Evolutionary conservation across 495 filamentous ascomycete genomes (phyloP).

Genomic region (Saxophila tyrrhenica): DNA sequence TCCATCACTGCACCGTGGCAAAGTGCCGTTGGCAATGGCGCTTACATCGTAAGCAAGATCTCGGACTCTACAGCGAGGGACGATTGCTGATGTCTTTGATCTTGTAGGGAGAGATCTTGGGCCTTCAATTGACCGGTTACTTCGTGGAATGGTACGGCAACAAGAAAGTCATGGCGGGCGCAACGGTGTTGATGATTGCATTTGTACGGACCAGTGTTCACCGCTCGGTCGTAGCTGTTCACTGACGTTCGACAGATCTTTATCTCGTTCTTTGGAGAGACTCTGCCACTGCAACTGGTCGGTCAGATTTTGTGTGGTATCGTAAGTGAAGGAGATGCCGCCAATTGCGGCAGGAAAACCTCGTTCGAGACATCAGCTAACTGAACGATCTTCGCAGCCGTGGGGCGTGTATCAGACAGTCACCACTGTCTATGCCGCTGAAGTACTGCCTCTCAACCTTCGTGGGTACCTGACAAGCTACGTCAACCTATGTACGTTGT

Average conservation of each 20-base stretch:
- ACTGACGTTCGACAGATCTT: too few species aligned
- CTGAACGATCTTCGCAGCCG: too few species aligned
- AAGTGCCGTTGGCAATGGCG: slow-evolving; percentile 60
- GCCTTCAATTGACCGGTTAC: slow-evolving; percentile 31
- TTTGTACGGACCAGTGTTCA: too few species aligned
- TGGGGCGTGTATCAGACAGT: too few species aligned
- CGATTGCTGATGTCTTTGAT: too few species aligned
- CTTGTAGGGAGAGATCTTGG: slow-evolving; percentile 69
- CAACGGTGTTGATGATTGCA: slow-evolving; percentile 23
- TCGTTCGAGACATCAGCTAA: too few species aligned
- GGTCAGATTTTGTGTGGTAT: slow-evolving; percentile 62
- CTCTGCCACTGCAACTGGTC: slow-evolving; percentile 17
- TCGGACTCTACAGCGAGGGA: too few species aligned
- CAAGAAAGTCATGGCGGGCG: slow-evolving; percentile 22
- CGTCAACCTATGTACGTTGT: slow-evolving; percentile 23
- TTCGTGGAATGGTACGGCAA: slow-evolving; percentile 23
- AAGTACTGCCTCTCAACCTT: slow-evolving; percentile 20
- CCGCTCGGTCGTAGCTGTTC: too few species aligned
- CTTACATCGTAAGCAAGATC: too few species aligned
- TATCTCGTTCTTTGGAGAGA: slow-evolving; percentile 26
- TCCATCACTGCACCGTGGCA: slow-evolving; percentile 66
- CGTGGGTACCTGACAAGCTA: slow-evolving; percentile 19
- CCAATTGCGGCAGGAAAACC: too few species aligned
- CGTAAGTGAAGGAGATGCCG: slow-evolving; percentile 52
- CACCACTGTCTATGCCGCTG: slow-evolving; percentile 13